Evolutionary conservation across 148 eudicot genomes (phyloP).

Genomic region (Silene conica): DNA sequence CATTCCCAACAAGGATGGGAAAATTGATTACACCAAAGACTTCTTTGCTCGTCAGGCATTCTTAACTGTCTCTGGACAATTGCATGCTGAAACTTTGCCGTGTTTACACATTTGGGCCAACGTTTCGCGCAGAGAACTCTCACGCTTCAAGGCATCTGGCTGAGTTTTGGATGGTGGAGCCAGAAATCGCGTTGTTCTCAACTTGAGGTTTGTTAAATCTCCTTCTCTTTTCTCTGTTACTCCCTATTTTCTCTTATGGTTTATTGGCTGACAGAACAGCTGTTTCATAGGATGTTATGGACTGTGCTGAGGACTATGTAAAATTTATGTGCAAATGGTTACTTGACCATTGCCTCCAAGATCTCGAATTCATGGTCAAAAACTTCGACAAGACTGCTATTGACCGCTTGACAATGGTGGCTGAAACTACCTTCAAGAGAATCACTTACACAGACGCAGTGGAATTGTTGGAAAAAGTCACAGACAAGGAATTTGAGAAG

Average conservation of each 20-base stretch:
- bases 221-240: not conserved
- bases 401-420: constrained; percentile 76
- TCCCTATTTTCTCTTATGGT: not conserved
- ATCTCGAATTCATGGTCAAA: constrained; percentile 85
- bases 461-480: constrained; percentile 51
- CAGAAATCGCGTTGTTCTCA: constrained; percentile 96
- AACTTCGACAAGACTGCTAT: constrained; percentile 65
- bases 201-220: constrained; percentile 46
- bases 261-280: not conserved
- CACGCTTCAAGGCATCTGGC: constrained; percentile 96
- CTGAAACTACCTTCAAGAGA: constrained; percentile 61
- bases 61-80: constrained; percentile 94
- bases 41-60: constrained; percentile 98
- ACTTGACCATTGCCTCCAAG: constrained; percentile 87
- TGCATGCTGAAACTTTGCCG: constrained; percentile 89
- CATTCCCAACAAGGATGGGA: constrained; percentile 82
- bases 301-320: constrained; percentile 87
- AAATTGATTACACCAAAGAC: constrained; percentile 73
- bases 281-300: constrained; percentile 79
- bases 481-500: constrained; percentile 76
- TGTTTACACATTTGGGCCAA: constrained; percentile 96
- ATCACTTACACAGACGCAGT: constrained; percentile 86
- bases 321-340: constrained; percentile 79
- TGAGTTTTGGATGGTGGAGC: constrained; percentile 99
- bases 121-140: constrained; percentile 92